phyloP scores from a whole-genome alignment of 139 green algal genomes.

The Coelastrella sp. region DNA sequence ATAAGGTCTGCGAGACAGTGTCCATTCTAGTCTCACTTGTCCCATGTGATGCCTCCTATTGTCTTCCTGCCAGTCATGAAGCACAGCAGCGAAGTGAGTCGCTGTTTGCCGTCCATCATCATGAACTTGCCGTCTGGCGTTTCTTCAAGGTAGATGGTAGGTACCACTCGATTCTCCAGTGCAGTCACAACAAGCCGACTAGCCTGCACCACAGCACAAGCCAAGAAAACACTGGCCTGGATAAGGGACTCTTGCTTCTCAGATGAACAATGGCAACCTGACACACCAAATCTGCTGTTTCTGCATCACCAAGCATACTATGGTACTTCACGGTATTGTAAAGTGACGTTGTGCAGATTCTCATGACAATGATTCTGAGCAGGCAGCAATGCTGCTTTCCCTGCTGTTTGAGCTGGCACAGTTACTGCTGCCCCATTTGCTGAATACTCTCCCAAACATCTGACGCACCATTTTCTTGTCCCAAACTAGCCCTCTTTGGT shows the following conservation, averaged over 20 bases:
- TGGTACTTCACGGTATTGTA: too few relatives aligned
- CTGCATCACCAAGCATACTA: too few relatives aligned
- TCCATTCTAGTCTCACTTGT: neutral
- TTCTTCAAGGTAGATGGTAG: constrained; percentile 24
- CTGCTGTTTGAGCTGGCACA: too few relatives aligned
- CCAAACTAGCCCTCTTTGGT: constrained; percentile 23
- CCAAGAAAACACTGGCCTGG: neutral
- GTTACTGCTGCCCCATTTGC: neutral
- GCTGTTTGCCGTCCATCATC: constrained; percentile 42
- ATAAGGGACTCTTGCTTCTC: neutral
- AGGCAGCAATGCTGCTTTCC: neutral
- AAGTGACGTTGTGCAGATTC: too few relatives aligned
- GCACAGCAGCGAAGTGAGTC: constrained; percentile 8
- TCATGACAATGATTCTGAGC: too few relatives aligned
- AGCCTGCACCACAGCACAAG: neutral
- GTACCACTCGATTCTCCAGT: neutral
- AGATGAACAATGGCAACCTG: neutral
- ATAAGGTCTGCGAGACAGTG: too few relatives aligned
- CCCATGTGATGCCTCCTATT: neutral
- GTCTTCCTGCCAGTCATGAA: neutral
- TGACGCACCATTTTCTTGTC: constrained; percentile 24
- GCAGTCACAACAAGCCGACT: constrained; percentile 28
- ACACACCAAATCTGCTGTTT: neutral
- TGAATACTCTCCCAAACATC: neutral
- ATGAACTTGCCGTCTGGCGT: neutral